phyloP scores from a whole-genome alignment of 1,284 basidiomycete genomes.

The Cutaneotrichosporon dermatis region DNA sequence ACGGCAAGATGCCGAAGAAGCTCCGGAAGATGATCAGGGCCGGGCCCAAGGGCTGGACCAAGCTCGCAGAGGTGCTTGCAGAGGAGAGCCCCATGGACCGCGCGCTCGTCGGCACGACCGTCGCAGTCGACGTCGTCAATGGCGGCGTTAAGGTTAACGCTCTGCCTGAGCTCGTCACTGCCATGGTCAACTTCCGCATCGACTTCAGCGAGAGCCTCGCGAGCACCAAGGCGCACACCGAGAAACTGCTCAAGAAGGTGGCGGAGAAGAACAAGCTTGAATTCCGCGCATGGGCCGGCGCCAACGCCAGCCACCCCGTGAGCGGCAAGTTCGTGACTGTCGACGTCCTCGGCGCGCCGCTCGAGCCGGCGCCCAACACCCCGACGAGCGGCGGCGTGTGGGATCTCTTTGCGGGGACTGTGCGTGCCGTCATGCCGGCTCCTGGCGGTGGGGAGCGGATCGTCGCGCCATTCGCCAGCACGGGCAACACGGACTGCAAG shows the following conservation, averaged over 20 bases:
- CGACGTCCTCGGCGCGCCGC: slow-evolving; percentile 39
- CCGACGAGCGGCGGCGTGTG: slow-evolving; percentile 39
- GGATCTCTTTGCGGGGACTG: slow-evolving; percentile 47
- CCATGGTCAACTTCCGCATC: slow-evolving; percentile 46
- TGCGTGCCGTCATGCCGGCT: slow-evolving; percentile 38
- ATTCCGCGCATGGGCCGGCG: slow-evolving; percentile 16
- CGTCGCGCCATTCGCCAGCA: slow-evolving; percentile 40
- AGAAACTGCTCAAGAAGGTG: slow-evolving; percentile 23
- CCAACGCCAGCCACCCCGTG: slow-evolving; percentile 7
- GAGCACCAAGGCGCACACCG: slow-evolving; percentile 36
- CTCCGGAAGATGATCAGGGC: slow-evolving; percentile 25
- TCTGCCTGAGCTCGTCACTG: slow-evolving; percentile 36
- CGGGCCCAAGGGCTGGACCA: slow-evolving; percentile 42
- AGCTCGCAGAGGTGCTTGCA: slow-evolving; percentile 31
- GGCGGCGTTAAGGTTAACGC: slow-evolving; percentile 43
- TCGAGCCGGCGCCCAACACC: slow-evolving; percentile 46
- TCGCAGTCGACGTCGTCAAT: slow-evolving; percentile 42
- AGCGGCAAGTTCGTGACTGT: slow-evolving; percentile 30
- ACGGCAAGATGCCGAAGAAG: slow-evolving; percentile 39
- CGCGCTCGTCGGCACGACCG: slow-evolving; percentile 37
- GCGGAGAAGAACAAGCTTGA: slow-evolving; percentile 34
- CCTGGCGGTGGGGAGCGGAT: slow-evolving; percentile 35
- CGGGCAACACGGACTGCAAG: slow-evolving; percentile 36
- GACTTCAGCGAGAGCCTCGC: slow-evolving; percentile 42
- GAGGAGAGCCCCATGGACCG: neutral